Base-by-base conservation (phyloP, 1,139 yeast species). In the Suhomyces taliae region DNA sequence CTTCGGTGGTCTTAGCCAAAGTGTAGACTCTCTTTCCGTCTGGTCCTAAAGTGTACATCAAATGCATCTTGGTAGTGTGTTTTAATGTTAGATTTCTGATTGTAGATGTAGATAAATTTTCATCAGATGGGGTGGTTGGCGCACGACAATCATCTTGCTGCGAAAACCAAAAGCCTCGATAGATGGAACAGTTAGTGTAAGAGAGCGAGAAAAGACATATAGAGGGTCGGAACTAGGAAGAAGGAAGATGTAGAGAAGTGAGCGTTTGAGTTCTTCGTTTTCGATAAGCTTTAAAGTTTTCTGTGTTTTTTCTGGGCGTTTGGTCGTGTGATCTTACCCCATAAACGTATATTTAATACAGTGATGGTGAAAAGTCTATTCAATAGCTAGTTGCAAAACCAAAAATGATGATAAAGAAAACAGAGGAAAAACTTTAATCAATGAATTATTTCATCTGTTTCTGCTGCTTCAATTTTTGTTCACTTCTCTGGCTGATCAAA, bases 21-120 rank as follows among this genome's bases (percentile, higher is more conserved):
- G 99, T 95, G 81, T 95, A 95, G 62, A 88, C 72, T 72, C 99
- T 88, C 81, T 91, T 90, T 62, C 99, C 99, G 60, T 90, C 96
- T 55, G 83, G 82, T 64, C 91, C 96, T 66, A 87, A 73, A 53
- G 97, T 90, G 90, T 88, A 95, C 99, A 95, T 95, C 72, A 95
- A 86, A 87, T 93, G 98, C 99, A 93, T 93, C 53, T 59, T 76
- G 66, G 27, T 38, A 40, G 27, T 31, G 34, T 38, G 27, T 7
- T n/a, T 29, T 33, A 27, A 33, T 14, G 24, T n/a, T 7, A 29
- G 32, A 9, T 29, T 29, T 9, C n/a, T 29, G n/a, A 27, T 34
- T 36, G 43, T 31, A 37, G 38, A 24, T 19, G 37, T 34, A 34
- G 43, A 46, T 46, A 46, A 46, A 40, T 46, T 46, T 46, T 46